Evolutionary conservation across 2,329 filamentous ascomycete species (phyloP).

Genomic region (Thielaviopsis musarum): DNA sequence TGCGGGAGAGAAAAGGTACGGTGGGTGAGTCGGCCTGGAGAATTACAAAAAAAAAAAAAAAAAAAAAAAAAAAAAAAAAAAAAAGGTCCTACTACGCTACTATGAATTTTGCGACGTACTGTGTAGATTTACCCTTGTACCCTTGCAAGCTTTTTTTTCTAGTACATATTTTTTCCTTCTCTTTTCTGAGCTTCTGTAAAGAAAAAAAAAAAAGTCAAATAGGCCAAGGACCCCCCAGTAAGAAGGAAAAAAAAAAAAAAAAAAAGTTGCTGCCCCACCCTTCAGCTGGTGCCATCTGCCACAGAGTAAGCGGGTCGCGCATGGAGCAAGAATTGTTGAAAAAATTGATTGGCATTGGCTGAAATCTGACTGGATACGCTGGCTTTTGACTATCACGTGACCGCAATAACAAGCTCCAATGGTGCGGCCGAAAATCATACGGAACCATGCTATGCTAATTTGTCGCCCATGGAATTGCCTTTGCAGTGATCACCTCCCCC

Average conservation of each 20-base stretch:
- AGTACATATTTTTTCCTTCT: too few relatives aligned
- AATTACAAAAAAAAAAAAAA: neutral
- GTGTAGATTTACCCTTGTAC: neutral
- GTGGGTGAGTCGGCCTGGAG: neutral
- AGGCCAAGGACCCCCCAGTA: neutral
- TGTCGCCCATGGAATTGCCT: neutral
- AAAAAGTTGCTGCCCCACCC: slow-evolving; percentile 3
- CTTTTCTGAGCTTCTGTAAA: too few relatives aligned
- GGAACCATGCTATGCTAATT: slow-evolving; percentile 11
- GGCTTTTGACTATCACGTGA: slow-evolving; percentile 8
- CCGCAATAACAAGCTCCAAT: neutral
- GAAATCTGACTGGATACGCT: slow-evolving; percentile 12
- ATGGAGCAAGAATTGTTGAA: neutral
- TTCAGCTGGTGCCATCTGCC: neutral
- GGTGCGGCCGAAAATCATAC: slow-evolving; percentile 12
- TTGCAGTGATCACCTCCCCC: neutral
- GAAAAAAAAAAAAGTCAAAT: neutral
- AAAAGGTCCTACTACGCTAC: neutral
- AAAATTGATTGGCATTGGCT: slow-evolving; percentile 13
- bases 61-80: neutral
- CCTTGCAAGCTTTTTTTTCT: neutral
- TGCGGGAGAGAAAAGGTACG: neutral
- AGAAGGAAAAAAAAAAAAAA: neutral
- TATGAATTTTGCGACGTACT: neutral
- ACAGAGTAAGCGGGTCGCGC: neutral